Percentiles rank a stretch among this genome's conserved stretches.
These are phyloP conservation scores for Ailanthus altissimus DNA, from an alignment of 345 rosid genomes.

Conservation along the genomic window DNA sequence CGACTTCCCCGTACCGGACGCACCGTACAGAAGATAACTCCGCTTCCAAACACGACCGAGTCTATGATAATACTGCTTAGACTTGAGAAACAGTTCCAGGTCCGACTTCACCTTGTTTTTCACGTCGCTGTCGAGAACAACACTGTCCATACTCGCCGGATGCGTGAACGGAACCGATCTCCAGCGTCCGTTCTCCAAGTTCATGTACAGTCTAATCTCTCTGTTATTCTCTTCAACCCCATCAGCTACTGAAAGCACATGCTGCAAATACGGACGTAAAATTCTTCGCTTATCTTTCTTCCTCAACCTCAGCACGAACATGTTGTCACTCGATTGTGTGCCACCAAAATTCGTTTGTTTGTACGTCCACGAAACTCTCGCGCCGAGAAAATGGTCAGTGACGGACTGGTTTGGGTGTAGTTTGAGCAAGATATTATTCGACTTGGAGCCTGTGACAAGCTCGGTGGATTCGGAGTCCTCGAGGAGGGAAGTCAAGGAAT, in stretches of 20 bases:
- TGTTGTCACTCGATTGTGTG: conserved; percentile 8
- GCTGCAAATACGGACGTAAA: conserved; percentile 70
- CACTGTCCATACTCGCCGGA: conserved; percentile 62
- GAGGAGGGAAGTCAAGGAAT: conserved; percentile 47
- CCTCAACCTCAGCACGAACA: conserved; percentile 48
- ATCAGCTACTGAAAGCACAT: conserved; percentile 46
- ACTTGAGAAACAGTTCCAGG: conserved; percentile 57
- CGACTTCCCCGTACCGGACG: conserved; percentile 68
- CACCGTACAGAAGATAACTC: conserved; percentile 64
- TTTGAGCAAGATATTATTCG: conserved; percentile 49
- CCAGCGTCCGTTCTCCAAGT: conserved; percentile 49
- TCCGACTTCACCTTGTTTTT: conserved; percentile 55
- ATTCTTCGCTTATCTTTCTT: conserved; percentile 57
- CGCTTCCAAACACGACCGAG: conserved; percentile 73
- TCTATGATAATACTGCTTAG: conserved; percentile 61
- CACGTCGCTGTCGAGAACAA: conserved; percentile 57
- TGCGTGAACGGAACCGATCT: conserved; percentile 54
- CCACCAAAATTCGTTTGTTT: neutral
- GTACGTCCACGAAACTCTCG: conserved; percentile 50
- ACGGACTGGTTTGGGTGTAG: conserved; percentile 44
- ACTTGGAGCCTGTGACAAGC: conserved; percentile 49
- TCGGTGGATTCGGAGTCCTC: conserved; percentile 62
- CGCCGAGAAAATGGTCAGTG: conserved; percentile 53
- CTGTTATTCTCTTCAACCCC: conserved; percentile 44
- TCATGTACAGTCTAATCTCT: conserved; percentile 46